A percentile compares a stretch with the other conserved stretches of the same genome.
Evolutionary conservation across 768 basidiomycete genomes (phyloP).

Genomic region (Xerocomus potaroensis): DNA sequence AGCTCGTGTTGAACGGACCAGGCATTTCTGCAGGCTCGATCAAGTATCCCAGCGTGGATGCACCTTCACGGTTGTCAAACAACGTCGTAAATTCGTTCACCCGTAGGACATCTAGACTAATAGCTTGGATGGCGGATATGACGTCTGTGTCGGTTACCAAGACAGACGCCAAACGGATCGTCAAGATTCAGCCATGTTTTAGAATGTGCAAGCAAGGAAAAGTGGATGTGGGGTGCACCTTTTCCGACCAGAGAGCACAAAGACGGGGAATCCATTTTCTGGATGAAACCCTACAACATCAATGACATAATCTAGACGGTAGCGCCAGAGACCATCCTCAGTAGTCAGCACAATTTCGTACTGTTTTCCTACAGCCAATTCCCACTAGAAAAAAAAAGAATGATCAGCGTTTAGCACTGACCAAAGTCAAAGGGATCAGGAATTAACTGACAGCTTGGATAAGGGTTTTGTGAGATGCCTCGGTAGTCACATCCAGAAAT

Average conservation of each 20-base stretch:
- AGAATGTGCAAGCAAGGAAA: neutral
- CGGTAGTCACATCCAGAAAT: constrained; percentile 1
- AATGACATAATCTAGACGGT: neutral
- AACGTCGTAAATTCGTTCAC: neutral
- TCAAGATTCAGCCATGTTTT: neutral
- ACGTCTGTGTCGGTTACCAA: neutral
- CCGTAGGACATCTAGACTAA: neutral
- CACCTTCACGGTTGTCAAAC: neutral
- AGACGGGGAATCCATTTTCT: neutral
- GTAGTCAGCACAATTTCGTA: neutral
- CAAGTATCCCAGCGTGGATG: neutral
- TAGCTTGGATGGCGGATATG: neutral
- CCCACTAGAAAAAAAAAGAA: neutral
- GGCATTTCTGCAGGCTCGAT: neutral
- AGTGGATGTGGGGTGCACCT: neutral
- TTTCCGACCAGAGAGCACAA: neutral
- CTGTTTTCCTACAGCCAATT: neutral
- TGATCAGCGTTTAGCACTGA: too few species aligned
- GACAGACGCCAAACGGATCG: neutral
- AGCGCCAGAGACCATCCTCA: neutral
- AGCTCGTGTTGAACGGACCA: neutral
- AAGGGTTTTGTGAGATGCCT: neutral
- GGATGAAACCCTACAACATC: neutral
- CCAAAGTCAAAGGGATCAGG: neutral
- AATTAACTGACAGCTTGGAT: constrained; percentile 1